Evolutionary conservation across 805 yeast species (phyloP), one percentile per base, ranked within the genome.

Genomic region (Zygosaccharomyces lentus): DNA sequence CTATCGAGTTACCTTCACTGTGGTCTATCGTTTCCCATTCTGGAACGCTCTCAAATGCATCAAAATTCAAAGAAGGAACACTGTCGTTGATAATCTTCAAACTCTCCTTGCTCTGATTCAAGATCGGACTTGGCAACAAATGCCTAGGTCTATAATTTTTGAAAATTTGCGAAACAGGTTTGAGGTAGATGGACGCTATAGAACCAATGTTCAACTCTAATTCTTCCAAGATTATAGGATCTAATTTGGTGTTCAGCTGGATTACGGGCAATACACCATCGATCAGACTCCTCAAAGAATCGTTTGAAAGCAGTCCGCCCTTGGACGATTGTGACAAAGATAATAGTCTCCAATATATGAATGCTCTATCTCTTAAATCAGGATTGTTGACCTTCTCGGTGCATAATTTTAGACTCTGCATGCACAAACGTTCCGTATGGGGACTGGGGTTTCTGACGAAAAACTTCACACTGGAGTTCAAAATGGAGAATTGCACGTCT

Each of bases 301-400:
- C 70, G 31, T 45, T 5, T 67, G 65, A 34, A 62, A 66, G 6
- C 61, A 68, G 30, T 71, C 71, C 39, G 10, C 6, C 73, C 50
- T 1, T 49, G 6, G 50, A 38, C 12, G 50, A 40, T 19, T 46
- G 44, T 1, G 57, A 47, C 24, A 54, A 16, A 6, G 93, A 78
- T 6, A 90, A 66, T 24, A 90, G 66, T 47, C 96, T 73, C 93
- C 95, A 84, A 67, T 91, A 90, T 67, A 87, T 80, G 58, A 72
- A 83, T 0, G 91, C 96, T 32, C 96, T 68, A 53, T 87, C 95
- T 50, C 97, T 74, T 9, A 89, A 65, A 65, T 91, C 98, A 0
- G 96, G 96, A 55, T 87, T 82, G 50, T 82, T 81, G 1, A 74
- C 69, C 9, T 81, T 84, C 53, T 87, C 93, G 0, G 95, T 84